Evolutionary conservation across 1,284 basidiomycete genomes (phyloP), one percentile per base, ranked within the genome.

Genomic region (Trichosporon faecale): DNA sequence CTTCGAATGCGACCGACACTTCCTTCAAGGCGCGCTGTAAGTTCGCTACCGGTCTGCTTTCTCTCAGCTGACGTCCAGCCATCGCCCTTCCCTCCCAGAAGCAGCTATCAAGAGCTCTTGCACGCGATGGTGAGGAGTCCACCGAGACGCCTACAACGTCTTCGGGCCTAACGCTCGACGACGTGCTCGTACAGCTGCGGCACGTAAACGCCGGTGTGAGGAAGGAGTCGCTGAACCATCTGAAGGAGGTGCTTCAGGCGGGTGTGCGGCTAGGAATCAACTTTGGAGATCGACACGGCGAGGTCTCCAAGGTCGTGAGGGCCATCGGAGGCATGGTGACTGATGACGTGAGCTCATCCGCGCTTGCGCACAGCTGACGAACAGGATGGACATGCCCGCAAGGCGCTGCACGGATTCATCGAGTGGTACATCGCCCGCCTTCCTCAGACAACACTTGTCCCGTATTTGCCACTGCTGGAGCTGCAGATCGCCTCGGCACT

Each of bases 21-120:
- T 95, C 94, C 0, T 98, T 96, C 88, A 97, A 95, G 82, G 90
- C 94, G 57, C 88, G 92, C 74, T 94, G 94, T 95, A 70, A 78
- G 87, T 80, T 18, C 23, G 11, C 29, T 29, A 3, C 27, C 21
- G 37, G 6, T 18, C 21, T 21, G 23, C 73, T 78, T 35, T 72
- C 73, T 1, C 67, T 71, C 44, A 69, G 70, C 52, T 65, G 12
- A 52, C 14, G 23, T 35, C n/a, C 76, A 96, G 94, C 92, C 16
- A 95, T 98, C 79, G 90, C 90, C 29, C 86, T 98, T n/a, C 95
- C 95, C 0, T 88, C 88, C 1, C 95, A 98, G 83, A 91, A 89
- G 64, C 76, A 75, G 23, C 72, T 84, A 1, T 65, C 74, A 2
- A 71, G 83, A 64, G 80, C 82, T 2, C 73, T 82, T 1, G 69